Evolutionary conservation across 2,329 filamentous ascomycete genomes (phyloP), one percentile per base, ranked within the genome.

Genomic region (Orbilia brochopaga): DNA sequence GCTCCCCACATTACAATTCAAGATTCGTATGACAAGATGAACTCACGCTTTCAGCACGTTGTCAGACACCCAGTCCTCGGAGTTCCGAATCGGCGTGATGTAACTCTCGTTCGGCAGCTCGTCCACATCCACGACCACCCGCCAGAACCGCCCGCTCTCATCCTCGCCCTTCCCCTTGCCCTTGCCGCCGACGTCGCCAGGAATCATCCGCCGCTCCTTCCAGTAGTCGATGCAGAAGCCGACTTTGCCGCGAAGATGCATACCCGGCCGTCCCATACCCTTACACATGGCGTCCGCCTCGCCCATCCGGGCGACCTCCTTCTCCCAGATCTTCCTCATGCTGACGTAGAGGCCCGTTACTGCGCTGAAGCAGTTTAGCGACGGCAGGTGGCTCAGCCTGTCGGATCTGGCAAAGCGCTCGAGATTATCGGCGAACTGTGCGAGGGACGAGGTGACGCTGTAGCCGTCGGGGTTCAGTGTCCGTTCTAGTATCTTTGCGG

Each of bases 201-300:
- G 79, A 15, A 86, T 78, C 52, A 84, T 81, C 52, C 85, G 83
- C 62, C 83, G 81, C 75, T 88, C 84, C 78, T 86, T 88, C 90
- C 90, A 94, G 78, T 93, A 95, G 74, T 91, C 88, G 42, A 94
- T 76, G 54, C 85, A 86, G 63, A 93, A 80, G 0, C 91, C 91
- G 24, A 93, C 81, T 55, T 84, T 85, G 21, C 84, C 83, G 56
- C 86, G 83, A 13, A 84, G 83, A 79, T 94, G 89, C 84, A 93
- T 89, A 30, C 83, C 81, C 0, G 90, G 90, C 30, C 83, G 83
- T 1, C 90, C 90, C 77, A 89, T 88, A 74, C 84, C 86, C 64
- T 85, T 85, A 77, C 89, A 91, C 79, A 91, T 84, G 52, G 86
- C 87, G 56, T 84, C 80, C n/a, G 83, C 80, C 48, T 83, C 82